These are phyloP conservation scores for Elongisporangium undulatum DNA, from an alignment of 352 stramenopile genomes.

Conservation along the genomic window DNA sequence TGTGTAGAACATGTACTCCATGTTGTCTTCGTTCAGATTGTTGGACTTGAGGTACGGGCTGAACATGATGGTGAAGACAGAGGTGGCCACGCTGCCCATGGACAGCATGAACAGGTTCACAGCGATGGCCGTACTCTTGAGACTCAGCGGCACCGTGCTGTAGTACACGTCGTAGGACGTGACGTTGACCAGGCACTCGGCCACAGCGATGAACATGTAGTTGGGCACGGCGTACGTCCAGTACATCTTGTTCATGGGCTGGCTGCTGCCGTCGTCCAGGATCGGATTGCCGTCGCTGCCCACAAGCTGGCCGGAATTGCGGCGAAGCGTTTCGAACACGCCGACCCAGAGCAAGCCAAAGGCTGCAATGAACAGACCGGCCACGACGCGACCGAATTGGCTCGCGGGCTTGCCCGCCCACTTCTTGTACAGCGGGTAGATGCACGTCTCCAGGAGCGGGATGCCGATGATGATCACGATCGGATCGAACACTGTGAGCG, in stretches of 20 bases:
- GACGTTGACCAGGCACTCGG: constrained; percentile 60
- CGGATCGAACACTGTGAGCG: constrained; percentile 37
- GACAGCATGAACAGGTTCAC: constrained; percentile 57
- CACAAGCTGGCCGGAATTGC: constrained; percentile 22
- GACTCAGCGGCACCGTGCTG: constrained; percentile 35
- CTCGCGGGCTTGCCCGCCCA: constrained; percentile 18
- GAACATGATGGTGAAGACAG: constrained; percentile 67
- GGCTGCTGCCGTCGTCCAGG: constrained; percentile 21
- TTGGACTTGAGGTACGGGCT: constrained; percentile 34
- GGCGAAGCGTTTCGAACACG: constrained; percentile 36
- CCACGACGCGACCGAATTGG: constrained; percentile 18
- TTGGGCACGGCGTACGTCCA: constrained; percentile 45
- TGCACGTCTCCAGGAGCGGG: constrained; percentile 24
- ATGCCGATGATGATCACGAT: constrained; percentile 33
- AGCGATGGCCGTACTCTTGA: constrained; percentile 52
- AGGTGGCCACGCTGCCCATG: constrained; percentile 52
- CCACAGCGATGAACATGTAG: constrained; percentile 54
- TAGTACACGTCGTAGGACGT: constrained; percentile 61
- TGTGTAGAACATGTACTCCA: constrained; percentile 74
- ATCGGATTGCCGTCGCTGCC: constrained; percentile 25
- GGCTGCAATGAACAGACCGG: constrained; percentile 22
- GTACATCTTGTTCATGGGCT: constrained; percentile 58
- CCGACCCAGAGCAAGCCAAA: constrained; percentile 31
- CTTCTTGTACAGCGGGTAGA: constrained; percentile 33
- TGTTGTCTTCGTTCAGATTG: constrained; percentile 54